Evolutionary conservation across 208 protist genomes (phyloP).

Genomic region (Novymonas esmeraldas): DNA sequence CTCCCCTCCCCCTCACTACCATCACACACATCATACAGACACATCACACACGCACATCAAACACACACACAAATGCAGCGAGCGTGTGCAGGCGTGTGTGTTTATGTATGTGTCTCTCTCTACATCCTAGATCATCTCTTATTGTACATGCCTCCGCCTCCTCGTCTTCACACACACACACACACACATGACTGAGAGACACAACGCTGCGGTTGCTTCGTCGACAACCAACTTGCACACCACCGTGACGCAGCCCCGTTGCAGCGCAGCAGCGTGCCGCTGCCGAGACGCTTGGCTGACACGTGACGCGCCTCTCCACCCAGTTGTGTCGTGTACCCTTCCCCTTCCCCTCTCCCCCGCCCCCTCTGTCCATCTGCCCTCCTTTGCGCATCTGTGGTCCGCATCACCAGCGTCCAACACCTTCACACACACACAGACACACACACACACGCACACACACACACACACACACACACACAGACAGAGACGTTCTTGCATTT

Average conservation of each 20-base stretch:
- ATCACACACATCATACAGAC: too few species aligned
- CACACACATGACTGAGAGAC: not conserved
- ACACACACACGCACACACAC: not conserved
- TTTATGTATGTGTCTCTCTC: conserved; percentile 7
- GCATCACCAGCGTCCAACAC: not conserved
- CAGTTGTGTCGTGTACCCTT: not conserved
- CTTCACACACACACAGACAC: not conserved
- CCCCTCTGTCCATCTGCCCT: not conserved
- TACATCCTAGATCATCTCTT: too few species aligned
- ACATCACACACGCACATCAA: too few species aligned
- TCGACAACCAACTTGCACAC: too few species aligned
- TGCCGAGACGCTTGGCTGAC: too few species aligned
- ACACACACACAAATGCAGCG: too few species aligned
- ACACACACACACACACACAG: not conserved
- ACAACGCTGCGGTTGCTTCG: not conserved
- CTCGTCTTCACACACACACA: conserved; percentile 1
- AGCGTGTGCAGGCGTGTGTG: not conserved
- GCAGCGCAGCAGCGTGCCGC: too few species aligned
- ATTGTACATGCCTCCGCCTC: not conserved
- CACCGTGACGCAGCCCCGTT: too few species aligned
- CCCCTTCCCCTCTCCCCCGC: not conserved
- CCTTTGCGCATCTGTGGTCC: not conserved
- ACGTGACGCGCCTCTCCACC: not conserved
- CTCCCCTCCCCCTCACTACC: too few species aligned
- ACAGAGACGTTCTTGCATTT: not conserved